Conservation (phyloP, 106 monocot species). For the Dendrobium chrysotoxum region DNA sequence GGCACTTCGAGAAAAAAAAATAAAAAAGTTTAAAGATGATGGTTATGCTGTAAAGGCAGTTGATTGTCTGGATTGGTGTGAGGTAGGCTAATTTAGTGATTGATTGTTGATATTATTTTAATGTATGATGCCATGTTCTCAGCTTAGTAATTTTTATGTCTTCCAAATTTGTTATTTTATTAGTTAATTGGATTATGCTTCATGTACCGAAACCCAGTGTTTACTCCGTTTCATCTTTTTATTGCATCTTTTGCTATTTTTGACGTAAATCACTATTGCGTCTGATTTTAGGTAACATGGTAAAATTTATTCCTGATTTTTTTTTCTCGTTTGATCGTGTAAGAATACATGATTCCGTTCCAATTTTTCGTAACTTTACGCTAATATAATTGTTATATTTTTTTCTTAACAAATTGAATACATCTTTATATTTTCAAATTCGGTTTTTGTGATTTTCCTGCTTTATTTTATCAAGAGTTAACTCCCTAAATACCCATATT, state of each 20-base stretch:
- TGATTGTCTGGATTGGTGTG: constrained; percentile 48
- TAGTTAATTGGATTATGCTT: background rate
- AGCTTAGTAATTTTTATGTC: background rate
- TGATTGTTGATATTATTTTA: background rate
- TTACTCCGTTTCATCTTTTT: background rate
- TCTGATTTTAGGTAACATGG: background rate
- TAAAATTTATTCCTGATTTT: background rate
- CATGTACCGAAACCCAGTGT: background rate
- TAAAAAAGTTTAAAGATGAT: constrained; percentile 26
- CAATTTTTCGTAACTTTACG: background rate
- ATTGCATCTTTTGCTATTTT: background rate
- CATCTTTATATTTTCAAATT: background rate
- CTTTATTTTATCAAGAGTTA: too few species aligned
- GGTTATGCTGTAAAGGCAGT: constrained; percentile 28
- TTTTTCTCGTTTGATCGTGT: background rate
- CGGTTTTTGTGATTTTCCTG: background rate
- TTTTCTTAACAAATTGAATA: background rate
- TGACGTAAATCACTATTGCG: background rate
- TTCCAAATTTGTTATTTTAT: background rate
- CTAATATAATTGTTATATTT: background rate
- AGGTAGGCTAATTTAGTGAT: constrained; percentile 16
- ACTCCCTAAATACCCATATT: background rate
- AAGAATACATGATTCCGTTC: background rate
- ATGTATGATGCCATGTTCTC: background rate
- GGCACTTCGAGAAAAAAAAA: constrained; percentile 26